Evolutionary conservation across 306 rosid genomes (phyloP), one percentile per base, ranked within the genome.

Genomic region (Prosopis cineraria): DNA sequence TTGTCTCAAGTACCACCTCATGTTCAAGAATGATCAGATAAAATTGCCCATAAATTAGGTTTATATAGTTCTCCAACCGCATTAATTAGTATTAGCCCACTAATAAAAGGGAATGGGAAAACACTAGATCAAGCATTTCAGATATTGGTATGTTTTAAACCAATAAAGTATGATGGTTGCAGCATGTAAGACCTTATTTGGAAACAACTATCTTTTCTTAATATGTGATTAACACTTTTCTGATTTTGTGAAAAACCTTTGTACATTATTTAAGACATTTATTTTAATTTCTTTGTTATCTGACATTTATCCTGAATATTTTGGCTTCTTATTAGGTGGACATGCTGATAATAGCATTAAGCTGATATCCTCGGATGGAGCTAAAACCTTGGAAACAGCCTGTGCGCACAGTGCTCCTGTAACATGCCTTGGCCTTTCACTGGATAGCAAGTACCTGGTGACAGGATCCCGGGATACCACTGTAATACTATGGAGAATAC

Each of bases 371-470:
- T 86, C 93, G 6, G 98, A 91, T 78, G 97, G 98, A 77, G 98
- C 98, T 78, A 91, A 85, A 90, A 88, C 99, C 78, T 70, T 95
- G 76, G 99, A 95, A 84, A 91, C 93, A 55, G 99, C 98, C 44
- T 82, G 79, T 82, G 99, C 87, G 6, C 99, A 95, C 80, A 85
- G 97, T 85, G 97, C 97, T 74, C 97, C 99, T 14, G 98, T 93
- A 55, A 95, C 99, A 34, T 91, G 97, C 80, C 85, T 95, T 60
- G 87, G 91, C 60, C 93, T 95, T 78, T 95, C 99, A 75, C 83
- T 88, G 12, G 92, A 95, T 86, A 88, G 97, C 83, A 84, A 85
- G 82, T 92, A 89, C 87, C 90, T 95, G 78, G 99, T 89, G 75
- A 86, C 97, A 1, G 99, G 99, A 81, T 93, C 98, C 55, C 92